Evolutionary conservation across 768 basidiomycete species (phyloP).

Genomic region (Termitomyces sp.): DNA sequence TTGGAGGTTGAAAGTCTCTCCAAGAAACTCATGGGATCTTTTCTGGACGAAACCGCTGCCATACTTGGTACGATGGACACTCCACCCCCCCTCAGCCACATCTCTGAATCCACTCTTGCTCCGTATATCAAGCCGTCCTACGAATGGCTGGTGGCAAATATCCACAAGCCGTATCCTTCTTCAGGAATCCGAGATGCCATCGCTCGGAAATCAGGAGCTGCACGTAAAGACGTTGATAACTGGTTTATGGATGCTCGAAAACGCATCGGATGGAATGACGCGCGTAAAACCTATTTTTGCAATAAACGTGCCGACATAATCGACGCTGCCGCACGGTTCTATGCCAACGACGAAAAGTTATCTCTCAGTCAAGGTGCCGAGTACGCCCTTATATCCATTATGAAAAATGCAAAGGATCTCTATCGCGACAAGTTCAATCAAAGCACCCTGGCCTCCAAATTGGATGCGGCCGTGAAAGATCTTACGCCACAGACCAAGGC

Average conservation of each 20-base stretch:
- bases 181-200: conserved; percentile 24
- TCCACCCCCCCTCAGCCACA: not conserved
- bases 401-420: conserved; percentile 12
- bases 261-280: conserved; percentile 49
- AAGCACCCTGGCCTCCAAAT: conserved; percentile 12
- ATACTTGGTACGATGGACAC: not conserved
- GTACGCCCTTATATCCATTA: not conserved
- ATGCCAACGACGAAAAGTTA: conserved; percentile 16
- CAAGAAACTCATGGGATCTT: not conserved
- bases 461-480: conserved; percentile 26
- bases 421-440: conserved; percentile 17
- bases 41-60: not conserved
- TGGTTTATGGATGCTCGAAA: too few species aligned
- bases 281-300: conserved; percentile 29
- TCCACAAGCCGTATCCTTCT: conserved; percentile 51
- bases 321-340: conserved; percentile 33
- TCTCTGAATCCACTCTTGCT: not conserved
- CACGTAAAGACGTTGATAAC: conserved; percentile 27
- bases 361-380: conserved; percentile 13
- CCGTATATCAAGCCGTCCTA: conserved; percentile 16
- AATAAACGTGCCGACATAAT: too few species aligned
- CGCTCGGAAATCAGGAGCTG: conserved; percentile 17
- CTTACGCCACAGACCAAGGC: conserved; percentile 18
- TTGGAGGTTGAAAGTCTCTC: not conserved
- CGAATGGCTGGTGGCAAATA: conserved; percentile 39